phyloP scores from a whole-genome alignment of 139 green algal species.

The Tetradesmus lagerheimii region DNA sequence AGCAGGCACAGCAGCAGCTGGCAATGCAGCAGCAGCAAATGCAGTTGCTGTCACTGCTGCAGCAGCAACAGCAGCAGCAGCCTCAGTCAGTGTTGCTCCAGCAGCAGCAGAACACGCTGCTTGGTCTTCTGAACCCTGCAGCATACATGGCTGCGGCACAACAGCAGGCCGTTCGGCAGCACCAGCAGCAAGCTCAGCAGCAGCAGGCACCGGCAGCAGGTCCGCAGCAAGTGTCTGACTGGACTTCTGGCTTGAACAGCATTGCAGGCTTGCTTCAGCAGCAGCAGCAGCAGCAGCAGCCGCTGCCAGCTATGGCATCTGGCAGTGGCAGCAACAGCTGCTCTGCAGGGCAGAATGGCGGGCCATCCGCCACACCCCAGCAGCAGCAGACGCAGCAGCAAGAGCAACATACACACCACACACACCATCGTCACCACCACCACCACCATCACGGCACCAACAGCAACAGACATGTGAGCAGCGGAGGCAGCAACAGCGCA shows the following conservation, averaged over 20 bases:
- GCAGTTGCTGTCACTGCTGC: background rate
- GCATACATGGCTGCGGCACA: background rate
- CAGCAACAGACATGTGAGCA: constrained; percentile 6
- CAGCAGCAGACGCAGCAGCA: background rate
- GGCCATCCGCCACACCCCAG: background rate
- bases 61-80: background rate
- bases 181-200: background rate
- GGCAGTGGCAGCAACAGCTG: constrained; percentile 32
- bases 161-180: background rate
- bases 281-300: constrained; percentile 18
- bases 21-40: background rate
- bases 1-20: background rate
- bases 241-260: background rate
- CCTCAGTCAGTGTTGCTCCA: background rate
- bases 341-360: background rate
- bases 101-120: background rate
- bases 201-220: background rate
- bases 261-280: constrained; percentile 1
- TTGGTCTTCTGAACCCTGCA: background rate
- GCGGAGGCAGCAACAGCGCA: background rate
- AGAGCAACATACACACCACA: background rate
- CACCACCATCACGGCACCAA: background rate
- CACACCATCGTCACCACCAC: background rate
- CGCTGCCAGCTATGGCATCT: background rate
- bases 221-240: background rate